Evolutionary conservation across 331 rosid genomes (phyloP).

Genomic region (Phaseolus coccineus): DNA sequence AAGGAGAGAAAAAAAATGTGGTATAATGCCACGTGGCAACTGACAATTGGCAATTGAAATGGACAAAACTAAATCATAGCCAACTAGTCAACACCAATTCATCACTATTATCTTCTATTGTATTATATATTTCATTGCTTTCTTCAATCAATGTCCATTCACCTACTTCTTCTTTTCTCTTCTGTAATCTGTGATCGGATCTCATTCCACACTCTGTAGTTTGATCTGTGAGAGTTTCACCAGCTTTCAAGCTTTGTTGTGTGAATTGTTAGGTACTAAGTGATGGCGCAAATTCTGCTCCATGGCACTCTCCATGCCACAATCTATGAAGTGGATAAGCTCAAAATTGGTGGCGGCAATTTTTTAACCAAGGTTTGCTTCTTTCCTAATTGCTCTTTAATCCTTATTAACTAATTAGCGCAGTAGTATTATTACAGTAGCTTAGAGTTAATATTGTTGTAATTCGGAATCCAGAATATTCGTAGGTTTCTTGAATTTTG

Average conservation of each 20-base stretch:
- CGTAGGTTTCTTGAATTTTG: not conserved
- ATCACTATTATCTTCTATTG: too few species aligned
- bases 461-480: not conserved
- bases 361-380: slow-evolving; percentile 62
- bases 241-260: too few species aligned
- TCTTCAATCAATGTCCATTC: not conserved
- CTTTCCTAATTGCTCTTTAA: not conserved
- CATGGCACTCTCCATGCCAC: slow-evolving; percentile 90
- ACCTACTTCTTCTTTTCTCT: not conserved
- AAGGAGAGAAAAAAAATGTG: not conserved
- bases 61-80: not conserved
- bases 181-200: not conserved
- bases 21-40: not conserved
- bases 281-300: slow-evolving; percentile 72
- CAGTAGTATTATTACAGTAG: not conserved
- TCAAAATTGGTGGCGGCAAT: slow-evolving; percentile 48
- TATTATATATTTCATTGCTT: not conserved
- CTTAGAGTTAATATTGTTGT: not conserved
- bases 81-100: not conserved
- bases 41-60: not conserved
- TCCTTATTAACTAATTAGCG: too few species aligned
- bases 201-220: not conserved
- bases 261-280: slow-evolving; percentile 48
- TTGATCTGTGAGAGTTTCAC: not conserved
- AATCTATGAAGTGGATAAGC: slow-evolving; percentile 70